phyloP scores from a whole-genome alignment of 805 yeast genomes.

The Candida methanosorbosa region DNA sequence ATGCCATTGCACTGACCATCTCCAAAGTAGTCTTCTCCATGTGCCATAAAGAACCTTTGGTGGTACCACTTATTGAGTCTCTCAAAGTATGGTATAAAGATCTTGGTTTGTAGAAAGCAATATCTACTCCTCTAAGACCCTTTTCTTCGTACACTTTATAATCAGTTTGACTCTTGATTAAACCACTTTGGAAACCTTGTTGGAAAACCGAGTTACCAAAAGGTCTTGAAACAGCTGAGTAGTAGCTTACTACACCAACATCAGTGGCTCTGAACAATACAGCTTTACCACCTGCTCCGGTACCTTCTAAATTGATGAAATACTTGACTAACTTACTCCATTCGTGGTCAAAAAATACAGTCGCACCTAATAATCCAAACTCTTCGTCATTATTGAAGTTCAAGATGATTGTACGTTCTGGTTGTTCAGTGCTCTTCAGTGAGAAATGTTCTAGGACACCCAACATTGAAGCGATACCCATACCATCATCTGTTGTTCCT shows the following conservation, averaged over 20 bases:
- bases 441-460: constrained; percentile 53
- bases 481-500: constrained; percentile 91
- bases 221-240: constrained; percentile 51
- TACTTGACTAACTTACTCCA: constrained; percentile 56
- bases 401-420: constrained; percentile 65
- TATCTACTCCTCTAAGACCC: constrained; percentile 79
- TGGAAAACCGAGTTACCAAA: constrained; percentile 77
- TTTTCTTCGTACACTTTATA: constrained; percentile 58
- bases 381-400: constrained; percentile 90
- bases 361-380: constrained; percentile 79
- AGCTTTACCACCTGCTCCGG: constrained; percentile 87
- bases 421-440: constrained; percentile 30
- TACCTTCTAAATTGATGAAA: constrained; percentile 82
- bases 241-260: constrained; percentile 54
- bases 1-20: constrained; percentile 38
- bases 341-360: constrained; percentile 60
- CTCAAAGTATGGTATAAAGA: constrained; percentile 71
- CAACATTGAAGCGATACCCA: constrained; percentile 75
- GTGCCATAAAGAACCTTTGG: constrained; percentile 70
- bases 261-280: constrained; percentile 80
- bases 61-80: constrained; percentile 59
- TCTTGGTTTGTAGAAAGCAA: constrained; percentile 84
- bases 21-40: constrained; percentile 72
- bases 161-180: constrained; percentile 78
- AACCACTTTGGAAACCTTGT: constrained; percentile 70